phyloP scores from a whole-genome alignment of 768 basidiomycete species.

The Coprinopsis strossmayeri region DNA sequence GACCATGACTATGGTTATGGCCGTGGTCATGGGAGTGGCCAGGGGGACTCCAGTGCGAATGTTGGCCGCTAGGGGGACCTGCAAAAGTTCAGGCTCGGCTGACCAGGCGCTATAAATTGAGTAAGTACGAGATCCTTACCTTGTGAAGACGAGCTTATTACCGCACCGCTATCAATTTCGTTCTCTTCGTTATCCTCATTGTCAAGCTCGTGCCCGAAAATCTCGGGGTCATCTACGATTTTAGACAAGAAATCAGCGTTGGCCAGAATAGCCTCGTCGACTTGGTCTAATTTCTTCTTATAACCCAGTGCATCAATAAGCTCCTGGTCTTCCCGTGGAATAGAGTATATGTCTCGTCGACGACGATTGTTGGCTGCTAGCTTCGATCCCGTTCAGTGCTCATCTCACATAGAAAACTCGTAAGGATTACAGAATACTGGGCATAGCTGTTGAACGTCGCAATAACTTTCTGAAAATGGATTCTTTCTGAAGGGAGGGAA shows the following conservation, averaged over 20 bases:
- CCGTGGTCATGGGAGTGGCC: constrained; percentile 2
- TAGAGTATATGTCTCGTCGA: constrained; percentile 68
- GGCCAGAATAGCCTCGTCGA: constrained; percentile 73
- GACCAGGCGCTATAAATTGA: neutral
- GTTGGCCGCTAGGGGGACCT: constrained; percentile 6
- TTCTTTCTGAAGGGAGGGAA: constrained; percentile 41
- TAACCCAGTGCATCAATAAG: constrained; percentile 67
- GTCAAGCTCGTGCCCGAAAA: constrained; percentile 57
- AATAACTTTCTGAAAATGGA: constrained; percentile 71
- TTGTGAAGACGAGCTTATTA: constrained; percentile 1
- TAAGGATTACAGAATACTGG: constrained; percentile 69
- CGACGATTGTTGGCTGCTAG: constrained; percentile 53
- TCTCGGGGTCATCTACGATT: constrained; percentile 74
- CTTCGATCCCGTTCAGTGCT: too few relatives aligned
- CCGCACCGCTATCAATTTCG: constrained; percentile 7
- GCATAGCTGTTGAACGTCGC: constrained; percentile 71
- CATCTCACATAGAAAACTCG: too few relatives aligned
- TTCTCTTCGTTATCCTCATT: constrained; percentile 21
- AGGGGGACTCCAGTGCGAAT: constrained; percentile 15
- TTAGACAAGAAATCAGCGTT: constrained; percentile 74
- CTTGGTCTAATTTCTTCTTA: constrained; percentile 68
- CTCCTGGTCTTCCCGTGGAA: constrained; percentile 64
- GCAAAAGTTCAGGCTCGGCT: too few relatives aligned
- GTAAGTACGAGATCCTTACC: neutral
- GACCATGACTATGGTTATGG: neutral